phyloP scores from a whole-genome alignment of 2,329 filamentous ascomycete genomes.

The Aspergillus melleus region DNA sequence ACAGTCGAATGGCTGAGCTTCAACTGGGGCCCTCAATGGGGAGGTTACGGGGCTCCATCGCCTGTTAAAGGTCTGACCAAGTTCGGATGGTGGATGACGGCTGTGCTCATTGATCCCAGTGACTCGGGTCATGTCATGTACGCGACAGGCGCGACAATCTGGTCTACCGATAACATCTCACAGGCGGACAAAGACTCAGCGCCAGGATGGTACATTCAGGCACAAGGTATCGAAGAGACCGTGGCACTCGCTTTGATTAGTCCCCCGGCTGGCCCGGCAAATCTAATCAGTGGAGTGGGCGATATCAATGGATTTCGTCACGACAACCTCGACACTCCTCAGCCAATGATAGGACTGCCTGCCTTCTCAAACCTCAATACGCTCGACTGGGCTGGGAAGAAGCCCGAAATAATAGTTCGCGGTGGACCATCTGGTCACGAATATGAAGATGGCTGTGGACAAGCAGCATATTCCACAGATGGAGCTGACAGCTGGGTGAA shows the following conservation, averaged over 20 bases:
- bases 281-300: slow-evolving; percentile 10
- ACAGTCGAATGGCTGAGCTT: slow-evolving; percentile 15
- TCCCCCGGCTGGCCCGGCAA: slow-evolving; percentile 8
- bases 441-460: slow-evolving; percentile 16
- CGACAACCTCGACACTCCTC: slow-evolving; percentile 12
- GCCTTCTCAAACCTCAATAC: slow-evolving; percentile 17
- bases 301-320: slow-evolving; percentile 14
- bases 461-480: slow-evolving; percentile 13
- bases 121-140: slow-evolving; percentile 14
- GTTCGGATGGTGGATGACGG: slow-evolving; percentile 19
- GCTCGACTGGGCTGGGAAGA: slow-evolving; percentile 17
- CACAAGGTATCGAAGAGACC: slow-evolving; percentile 14
- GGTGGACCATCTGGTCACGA: slow-evolving; percentile 13
- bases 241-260: slow-evolving; percentile 15
- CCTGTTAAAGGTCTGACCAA: slow-evolving; percentile 16
- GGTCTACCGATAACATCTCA: slow-evolving; percentile 13
- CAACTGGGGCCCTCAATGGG: slow-evolving; percentile 17
- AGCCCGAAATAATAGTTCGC: slow-evolving; percentile 10
- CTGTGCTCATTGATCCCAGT: slow-evolving; percentile 13
- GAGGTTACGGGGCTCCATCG: slow-evolving; percentile 15
- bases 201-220: slow-evolving; percentile 14
- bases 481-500: slow-evolving; percentile 11
- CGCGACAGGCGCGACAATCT: slow-evolving; percentile 16
- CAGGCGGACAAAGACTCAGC: slow-evolving; percentile 8
- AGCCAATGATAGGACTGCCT: slow-evolving; percentile 15